Evolutionary conservation across 169 alveolate species (phyloP), one percentile per base, ranked within the genome.

Genomic region (Cryptosporidium ryanae): DNA sequence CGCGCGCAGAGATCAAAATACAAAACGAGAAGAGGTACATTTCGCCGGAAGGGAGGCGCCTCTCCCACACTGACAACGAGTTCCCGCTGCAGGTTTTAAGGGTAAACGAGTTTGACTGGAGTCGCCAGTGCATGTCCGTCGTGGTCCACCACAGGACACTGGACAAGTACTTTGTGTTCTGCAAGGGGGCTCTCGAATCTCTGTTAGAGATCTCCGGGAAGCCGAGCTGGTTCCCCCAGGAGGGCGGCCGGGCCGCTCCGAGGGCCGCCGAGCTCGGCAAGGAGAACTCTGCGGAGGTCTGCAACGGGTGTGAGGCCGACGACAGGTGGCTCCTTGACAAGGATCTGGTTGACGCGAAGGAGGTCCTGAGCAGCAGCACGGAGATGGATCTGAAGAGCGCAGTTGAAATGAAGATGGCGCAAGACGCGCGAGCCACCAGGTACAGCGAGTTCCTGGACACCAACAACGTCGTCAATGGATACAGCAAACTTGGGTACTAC

Each of bases 71-170:
- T 38, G 32, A 34, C 13, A 29, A 50, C 7, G 87, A 76, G 13
- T 76, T 34, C 52, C 87, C 87, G 3, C 38, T 76, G 0, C 76
- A 76, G 38, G 87, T 76, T 59, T 13, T 76, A 31, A 54, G 71
- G 7, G 18, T 76, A 18, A 76, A 76, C 13, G 71, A 76, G 55
- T 76, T 76, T 31, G 87, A 76, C 32, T 76, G 87, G 87, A 55
- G 43, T 46, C 23, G 46, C 25, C 64, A 25, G 2, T 76, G 87
- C 38, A 76, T 61, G 71, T 76, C 87, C 25, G 76, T 76, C 1
- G 87, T 76, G 1, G 49, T 76, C 1, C 87, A 76, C 31, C 68
- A 59, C 49, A 29, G 87, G 38, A 38, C 59, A 57, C n/a, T 59
- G 5, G 59, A 76, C 32, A 55, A 49, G 18, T 76, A 76, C 49